phyloP scores from a whole-genome alignment of 495 filamentous ascomycete genomes.

The Talaromyces thailandensis region DNA sequence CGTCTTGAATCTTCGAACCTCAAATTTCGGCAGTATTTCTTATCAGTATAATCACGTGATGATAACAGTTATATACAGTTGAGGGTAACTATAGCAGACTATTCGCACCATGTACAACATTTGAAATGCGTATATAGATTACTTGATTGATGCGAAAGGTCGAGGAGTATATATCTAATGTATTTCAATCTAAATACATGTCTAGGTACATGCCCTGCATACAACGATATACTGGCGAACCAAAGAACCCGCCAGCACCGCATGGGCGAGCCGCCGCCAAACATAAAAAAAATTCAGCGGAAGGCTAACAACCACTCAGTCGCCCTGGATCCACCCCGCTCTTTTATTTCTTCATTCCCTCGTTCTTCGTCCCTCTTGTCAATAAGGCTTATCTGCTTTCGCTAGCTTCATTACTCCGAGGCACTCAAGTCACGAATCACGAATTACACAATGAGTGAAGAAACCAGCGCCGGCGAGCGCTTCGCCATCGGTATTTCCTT shows the following conservation, averaged over 20 bases:
- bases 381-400: not conserved
- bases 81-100: not conserved
- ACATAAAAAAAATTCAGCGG: conserved; percentile 2
- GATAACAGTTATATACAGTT: not conserved
- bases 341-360: conserved; percentile 3
- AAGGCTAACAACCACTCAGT: not conserved
- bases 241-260: not conserved
- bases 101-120: not conserved
- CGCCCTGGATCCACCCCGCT: conserved; percentile 4
- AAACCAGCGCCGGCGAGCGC: conserved; percentile 45
- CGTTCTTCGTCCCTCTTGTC: not conserved
- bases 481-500: conserved; percentile 93
- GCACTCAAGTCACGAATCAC: not conserved
- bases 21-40: conserved; percentile 2
- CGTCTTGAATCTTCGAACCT: not conserved
- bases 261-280: not conserved
- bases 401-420: not conserved
- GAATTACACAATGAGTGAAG: conserved; percentile 42
- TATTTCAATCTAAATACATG: not conserved
- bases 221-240: not conserved
- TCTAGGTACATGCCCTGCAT: not conserved
- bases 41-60: conserved; percentile 6
- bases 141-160: not conserved
- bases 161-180: not conserved
- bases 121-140: not conserved